Percentiles rank a stretch among this genome's conserved stretches.
Evolutionary conservation across 2,329 filamentous ascomycete genomes (phyloP).

Genomic region (Xylariales sp.): DNA sequence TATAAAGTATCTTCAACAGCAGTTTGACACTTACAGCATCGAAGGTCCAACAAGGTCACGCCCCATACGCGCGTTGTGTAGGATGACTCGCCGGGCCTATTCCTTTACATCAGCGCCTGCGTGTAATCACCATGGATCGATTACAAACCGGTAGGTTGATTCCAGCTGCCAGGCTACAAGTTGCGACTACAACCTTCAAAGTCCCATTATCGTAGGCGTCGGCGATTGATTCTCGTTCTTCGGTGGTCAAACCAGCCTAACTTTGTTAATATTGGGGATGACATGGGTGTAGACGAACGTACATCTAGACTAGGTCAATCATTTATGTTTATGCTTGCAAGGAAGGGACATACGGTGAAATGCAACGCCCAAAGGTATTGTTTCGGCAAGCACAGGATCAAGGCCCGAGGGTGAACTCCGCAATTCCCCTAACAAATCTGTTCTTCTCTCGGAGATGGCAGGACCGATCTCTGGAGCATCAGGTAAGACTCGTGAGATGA

Average conservation of each 20-base stretch:
- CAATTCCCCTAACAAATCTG: constrained; percentile 62
- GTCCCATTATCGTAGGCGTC: constrained; percentile 64
- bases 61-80: constrained; percentile 72
- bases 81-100: constrained; percentile 63
- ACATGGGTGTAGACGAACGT: not conserved
- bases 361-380: constrained; percentile 61
- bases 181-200: constrained; percentile 68
- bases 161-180: constrained; percentile 76
- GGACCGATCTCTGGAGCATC: constrained; percentile 38
- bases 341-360: constrained; percentile 58
- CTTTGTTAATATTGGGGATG: constrained; percentile 16
- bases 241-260: constrained; percentile 64
- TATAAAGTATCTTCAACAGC: not conserved
- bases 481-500: constrained; percentile 65
- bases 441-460: constrained; percentile 50
- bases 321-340: too few relatives aligned
- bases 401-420: constrained; percentile 61
- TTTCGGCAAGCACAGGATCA: constrained; percentile 61
- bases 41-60: constrained; percentile 71
- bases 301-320: not conserved
- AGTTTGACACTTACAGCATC: constrained; percentile 47
- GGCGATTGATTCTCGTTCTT: constrained; percentile 69
- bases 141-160: constrained; percentile 57
- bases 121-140: too few relatives aligned
- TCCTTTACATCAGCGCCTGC: not conserved